phyloP scores from a whole-genome alignment of 768 basidiomycete species.

The Cyclocybe aegerita region DNA sequence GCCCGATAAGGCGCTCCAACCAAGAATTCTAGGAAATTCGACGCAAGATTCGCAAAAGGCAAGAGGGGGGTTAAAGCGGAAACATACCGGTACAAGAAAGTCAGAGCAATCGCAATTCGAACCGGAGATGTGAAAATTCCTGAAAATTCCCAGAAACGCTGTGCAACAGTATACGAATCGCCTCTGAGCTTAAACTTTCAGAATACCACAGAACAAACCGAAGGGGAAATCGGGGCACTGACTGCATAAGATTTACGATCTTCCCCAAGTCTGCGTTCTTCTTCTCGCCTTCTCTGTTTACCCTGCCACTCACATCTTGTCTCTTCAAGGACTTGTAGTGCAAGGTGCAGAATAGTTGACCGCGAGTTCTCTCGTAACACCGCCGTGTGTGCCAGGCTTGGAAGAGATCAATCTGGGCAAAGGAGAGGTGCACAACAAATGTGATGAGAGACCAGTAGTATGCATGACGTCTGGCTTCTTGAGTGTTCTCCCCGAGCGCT shows the following conservation, averaged over 20 bases:
- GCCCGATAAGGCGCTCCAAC: constrained; percentile 76
- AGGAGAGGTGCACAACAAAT: constrained; percentile 63
- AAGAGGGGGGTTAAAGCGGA: not conserved
- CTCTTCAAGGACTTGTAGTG: constrained; percentile 69
- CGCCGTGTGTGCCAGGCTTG: constrained; percentile 66
- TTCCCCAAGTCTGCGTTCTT: constrained; percentile 61
- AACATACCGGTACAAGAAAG: constrained; percentile 71
- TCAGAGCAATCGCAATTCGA: constrained; percentile 61
- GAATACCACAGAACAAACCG: constrained; percentile 1
- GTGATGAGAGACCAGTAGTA: constrained; percentile 60
- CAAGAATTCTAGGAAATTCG: constrained; percentile 52
- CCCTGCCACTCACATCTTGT: constrained; percentile 53
- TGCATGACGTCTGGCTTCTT: constrained; percentile 41
- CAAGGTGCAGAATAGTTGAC: constrained; percentile 67
- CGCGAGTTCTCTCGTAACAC: constrained; percentile 71
- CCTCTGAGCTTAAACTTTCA: constrained; percentile 39
- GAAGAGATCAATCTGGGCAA: constrained; percentile 65
- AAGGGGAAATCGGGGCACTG: constrained; percentile 20
- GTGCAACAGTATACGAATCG: constrained; percentile 68
- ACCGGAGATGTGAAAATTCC: constrained; percentile 62
- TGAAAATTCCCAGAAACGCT: constrained; percentile 74
- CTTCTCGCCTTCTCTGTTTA: constrained; percentile 35
- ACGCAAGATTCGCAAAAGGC: constrained; percentile 3
- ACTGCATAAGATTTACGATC: constrained; percentile 79
- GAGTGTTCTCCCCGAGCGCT: constrained; percentile 42